Base-by-base conservation (phyloP, 352 stramenopile species). In the Globisporangium parvum region DNA sequence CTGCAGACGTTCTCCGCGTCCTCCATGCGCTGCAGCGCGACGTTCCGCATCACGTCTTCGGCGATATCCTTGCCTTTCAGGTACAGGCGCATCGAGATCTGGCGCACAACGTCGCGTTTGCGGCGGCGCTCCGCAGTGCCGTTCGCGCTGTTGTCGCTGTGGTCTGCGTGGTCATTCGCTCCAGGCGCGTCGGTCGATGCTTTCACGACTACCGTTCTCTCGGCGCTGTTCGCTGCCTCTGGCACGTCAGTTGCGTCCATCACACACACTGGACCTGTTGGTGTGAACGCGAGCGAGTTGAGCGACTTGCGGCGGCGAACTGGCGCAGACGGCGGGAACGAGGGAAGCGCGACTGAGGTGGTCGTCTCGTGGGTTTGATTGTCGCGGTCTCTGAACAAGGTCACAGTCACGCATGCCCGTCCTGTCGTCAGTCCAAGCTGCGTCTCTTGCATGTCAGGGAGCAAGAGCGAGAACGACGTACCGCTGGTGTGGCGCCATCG, bases 81-180 rank as follows among this genome's bases (percentile, higher is more conserved):
- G 63, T 88, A 88, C 28, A 93, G 60, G 2, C 80, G 75, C 73
- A 93, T 77, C 42, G 80, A 90, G 51, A 91, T 73, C 55, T 91
- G 80, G 35, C 79, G 79, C 53, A 91, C 58, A n/a, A 88, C 67
- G 49, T 88, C 75, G 44, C 80, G 78, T 58, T 89, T 86, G 31
- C 67, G 75, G 37, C 65, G 67, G 2, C 60, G 66, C 55, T 61
- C 53, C 20, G 56, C 26, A 2, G 51, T 21, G 15, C 20, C 37
- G 9, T n/a, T 56, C 26, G 35, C 18, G n/a, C 15, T 58, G 48
- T 35, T 53, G 51, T 42, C 39, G 41, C 40, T 51, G 23, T 40
- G 33, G 24, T 53, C 37, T 35, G 52, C 24, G 8, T 20, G 21
- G 11, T 63, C 47, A 2, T 14, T 33, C 3, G 15, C 48, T 4